Evolutionary conservation across 2,329 filamentous ascomycete species (phyloP), one percentile per base, ranked within the genome.

Genomic region (Lojkania enalia): DNA sequence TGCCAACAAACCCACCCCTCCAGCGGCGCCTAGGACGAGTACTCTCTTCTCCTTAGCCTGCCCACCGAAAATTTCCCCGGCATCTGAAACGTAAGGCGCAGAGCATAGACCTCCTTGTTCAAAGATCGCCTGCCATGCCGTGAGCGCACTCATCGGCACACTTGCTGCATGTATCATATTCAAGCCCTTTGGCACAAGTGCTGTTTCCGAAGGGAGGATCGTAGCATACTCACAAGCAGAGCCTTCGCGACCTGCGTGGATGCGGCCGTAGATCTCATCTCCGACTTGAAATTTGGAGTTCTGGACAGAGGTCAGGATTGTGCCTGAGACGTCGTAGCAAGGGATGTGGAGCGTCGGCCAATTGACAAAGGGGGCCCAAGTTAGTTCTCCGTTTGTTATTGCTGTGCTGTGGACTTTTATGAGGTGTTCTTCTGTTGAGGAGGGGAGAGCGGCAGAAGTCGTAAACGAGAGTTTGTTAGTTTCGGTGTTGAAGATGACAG

Each of bases 91-190:
- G 7, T 37, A 39, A 16, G 52, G 51, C 13, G 33, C 21, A n/a
- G 32, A 23, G 14, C 20, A 2, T 56, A 60, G 43, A n/a, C 29
- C 25, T 2, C 48, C 51, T 13, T 56, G 60, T n/a, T 66, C 62
- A 35, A 77, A 76, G 2, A 77, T 44, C 11, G 64, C 67, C 57
- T 77, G 74, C 70, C 70, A 75, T 4, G 72, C 74, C 31, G 72
- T 76, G 48, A 69, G 40, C 12, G 69, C 69, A 3, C 60, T 67
- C 50, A 76, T 61, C n/a, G 73, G 71, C 1, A 74, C 54, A 3
- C 64, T 59, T 0, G 71, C 69, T 3, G 69, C 64, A 25, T 70
- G 64, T 0, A 40, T 55, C 61, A 66, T 68, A 16, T 49, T 59
- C 7, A 76, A 33, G 2, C 50, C 60, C 37, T 53, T 45, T 0